Evolutionary conservation across 768 basidiomycete species (phyloP).

Genomic region (Suillus spraguei): DNA sequence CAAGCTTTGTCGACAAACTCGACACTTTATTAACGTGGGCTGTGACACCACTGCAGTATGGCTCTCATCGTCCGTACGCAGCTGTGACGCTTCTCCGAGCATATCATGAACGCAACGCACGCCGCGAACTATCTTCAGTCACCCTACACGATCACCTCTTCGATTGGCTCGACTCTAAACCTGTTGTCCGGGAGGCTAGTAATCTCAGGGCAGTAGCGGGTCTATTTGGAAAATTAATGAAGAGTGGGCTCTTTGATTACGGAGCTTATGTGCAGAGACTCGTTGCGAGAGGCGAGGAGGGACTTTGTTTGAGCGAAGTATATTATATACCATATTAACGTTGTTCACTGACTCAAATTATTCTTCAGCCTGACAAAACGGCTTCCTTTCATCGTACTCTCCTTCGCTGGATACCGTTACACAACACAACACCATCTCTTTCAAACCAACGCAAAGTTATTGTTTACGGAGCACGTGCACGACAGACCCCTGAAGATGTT

Average conservation of each 20-base stretch:
- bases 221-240: slow-evolving; percentile 72
- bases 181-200: slow-evolving; percentile 55
- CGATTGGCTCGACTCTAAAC: slow-evolving; percentile 76
- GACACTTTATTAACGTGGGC: slow-evolving; percentile 80
- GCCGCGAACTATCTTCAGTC: slow-evolving; percentile 60
- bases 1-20: slow-evolving; percentile 65
- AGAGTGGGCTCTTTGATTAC: slow-evolving; percentile 73
- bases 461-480: slow-evolving; percentile 66
- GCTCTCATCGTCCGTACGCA: slow-evolving; percentile 78
- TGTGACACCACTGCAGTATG: slow-evolving; percentile 79
- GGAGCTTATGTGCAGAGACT: slow-evolving; percentile 75
- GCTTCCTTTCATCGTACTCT: slow-evolving; percentile 70
- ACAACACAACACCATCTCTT: slow-evolving; percentile 58
- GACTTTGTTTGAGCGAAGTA: slow-evolving; percentile 58
- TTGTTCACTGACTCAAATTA: slow-evolving; percentile 1
- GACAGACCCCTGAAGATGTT: slow-evolving; percentile 70
- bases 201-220: slow-evolving; percentile 65
- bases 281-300: slow-evolving; percentile 76
- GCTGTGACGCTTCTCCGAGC: slow-evolving; percentile 67
- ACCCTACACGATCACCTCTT: slow-evolving; percentile 78
- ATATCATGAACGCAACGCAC: slow-evolving; percentile 66
- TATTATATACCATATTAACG: slow-evolving; percentile 14
- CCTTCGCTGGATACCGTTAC: slow-evolving; percentile 72
- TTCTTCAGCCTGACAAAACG: slow-evolving; percentile 15
- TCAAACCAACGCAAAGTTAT: slow-evolving; percentile 69